These are phyloP conservation scores for Fusarium lateritium DNA, from an alignment of 2,329 filamentous ascomycete genomes.

Conservation along the genomic window DNA sequence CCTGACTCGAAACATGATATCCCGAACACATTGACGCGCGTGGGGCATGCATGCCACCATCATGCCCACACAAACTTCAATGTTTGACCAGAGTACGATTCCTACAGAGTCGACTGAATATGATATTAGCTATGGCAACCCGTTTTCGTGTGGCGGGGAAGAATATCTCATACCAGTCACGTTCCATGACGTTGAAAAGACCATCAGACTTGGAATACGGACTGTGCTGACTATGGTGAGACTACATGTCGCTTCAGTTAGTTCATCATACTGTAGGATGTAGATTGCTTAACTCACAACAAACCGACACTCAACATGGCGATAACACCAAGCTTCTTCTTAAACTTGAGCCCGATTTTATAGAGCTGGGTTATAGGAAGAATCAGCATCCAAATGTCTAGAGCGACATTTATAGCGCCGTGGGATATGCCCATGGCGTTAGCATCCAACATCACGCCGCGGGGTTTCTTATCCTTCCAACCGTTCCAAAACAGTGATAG, in stretches of 20 bases:
- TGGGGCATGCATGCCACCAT: constrained; percentile 31
- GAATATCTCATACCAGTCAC: background rate
- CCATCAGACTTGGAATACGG: background rate
- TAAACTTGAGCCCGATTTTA: background rate
- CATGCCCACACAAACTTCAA: constrained; percentile 17
- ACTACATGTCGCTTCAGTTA: accelerated
- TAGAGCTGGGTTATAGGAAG: constrained; percentile 9
- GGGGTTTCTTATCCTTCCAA: background rate
- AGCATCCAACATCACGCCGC: background rate
- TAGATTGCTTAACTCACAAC: background rate
- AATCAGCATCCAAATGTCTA: constrained; percentile 25
- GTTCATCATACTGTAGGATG: accelerated
- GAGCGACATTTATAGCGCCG: background rate
- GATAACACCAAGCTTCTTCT: constrained; percentile 16
- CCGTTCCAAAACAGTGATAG: constrained; percentile 1
- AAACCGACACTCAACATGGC: constrained; percentile 20
- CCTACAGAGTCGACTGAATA: background rate
- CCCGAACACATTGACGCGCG: constrained; percentile 5
- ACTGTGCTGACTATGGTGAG: constrained; percentile 5
- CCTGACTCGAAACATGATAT: background rate
- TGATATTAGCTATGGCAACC: accelerated
- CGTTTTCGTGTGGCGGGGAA: accelerated
- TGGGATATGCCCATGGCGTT: constrained; percentile 5
- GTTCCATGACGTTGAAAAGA: constrained; percentile 5
- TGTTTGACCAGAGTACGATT: constrained; percentile 2